These are phyloP conservation scores for Pestalotiopsis sp. DNA, from an alignment of 2,329 filamentous ascomycete genomes.

Conservation along the genomic window DNA sequence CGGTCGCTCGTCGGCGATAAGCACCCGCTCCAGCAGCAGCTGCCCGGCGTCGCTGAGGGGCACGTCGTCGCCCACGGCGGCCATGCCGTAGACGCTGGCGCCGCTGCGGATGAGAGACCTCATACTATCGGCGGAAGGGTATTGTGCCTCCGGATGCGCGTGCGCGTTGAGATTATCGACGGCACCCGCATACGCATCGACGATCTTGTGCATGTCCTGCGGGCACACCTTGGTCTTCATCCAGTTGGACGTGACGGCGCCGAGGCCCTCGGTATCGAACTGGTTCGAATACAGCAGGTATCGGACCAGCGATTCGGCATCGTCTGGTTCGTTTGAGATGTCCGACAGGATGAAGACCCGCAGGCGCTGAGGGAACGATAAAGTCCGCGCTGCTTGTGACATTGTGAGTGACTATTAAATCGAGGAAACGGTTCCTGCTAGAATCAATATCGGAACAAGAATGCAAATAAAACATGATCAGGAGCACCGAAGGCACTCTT, in stretches of 20 bases:
- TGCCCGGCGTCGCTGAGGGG: slow-evolving; percentile 41
- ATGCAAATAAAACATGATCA: not conserved
- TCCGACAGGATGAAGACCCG: slow-evolving; percentile 37
- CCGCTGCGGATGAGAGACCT: slow-evolving; percentile 39
- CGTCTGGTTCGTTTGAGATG: slow-evolving; percentile 41
- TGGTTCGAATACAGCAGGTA: slow-evolving; percentile 40
- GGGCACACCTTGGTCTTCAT: slow-evolving; percentile 41
- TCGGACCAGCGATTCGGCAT: slow-evolving; percentile 36
- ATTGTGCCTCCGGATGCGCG: slow-evolving; percentile 43
- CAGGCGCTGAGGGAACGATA: slow-evolving; percentile 17
- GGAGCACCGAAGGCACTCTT: not conserved
- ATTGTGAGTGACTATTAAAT: not conserved
- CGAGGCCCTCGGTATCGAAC: slow-evolving; percentile 35
- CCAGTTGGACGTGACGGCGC: slow-evolving; percentile 47
- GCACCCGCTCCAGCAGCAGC: slow-evolving; percentile 39
- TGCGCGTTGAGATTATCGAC: slow-evolving; percentile 52
- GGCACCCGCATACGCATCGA: slow-evolving; percentile 45
- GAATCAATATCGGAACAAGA: not conserved
- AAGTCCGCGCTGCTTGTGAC: not conserved
- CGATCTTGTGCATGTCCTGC: slow-evolving; percentile 44
- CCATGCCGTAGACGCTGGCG: slow-evolving; percentile 37
- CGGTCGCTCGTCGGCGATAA: slow-evolving; percentile 34
- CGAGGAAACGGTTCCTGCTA: not conserved
- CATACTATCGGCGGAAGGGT: slow-evolving; percentile 40
- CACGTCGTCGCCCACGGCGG: slow-evolving; percentile 32